phyloP scores from a whole-genome alignment of 192 early-diverging fungal genomes.

The Rhizophagus sp. region DNA sequence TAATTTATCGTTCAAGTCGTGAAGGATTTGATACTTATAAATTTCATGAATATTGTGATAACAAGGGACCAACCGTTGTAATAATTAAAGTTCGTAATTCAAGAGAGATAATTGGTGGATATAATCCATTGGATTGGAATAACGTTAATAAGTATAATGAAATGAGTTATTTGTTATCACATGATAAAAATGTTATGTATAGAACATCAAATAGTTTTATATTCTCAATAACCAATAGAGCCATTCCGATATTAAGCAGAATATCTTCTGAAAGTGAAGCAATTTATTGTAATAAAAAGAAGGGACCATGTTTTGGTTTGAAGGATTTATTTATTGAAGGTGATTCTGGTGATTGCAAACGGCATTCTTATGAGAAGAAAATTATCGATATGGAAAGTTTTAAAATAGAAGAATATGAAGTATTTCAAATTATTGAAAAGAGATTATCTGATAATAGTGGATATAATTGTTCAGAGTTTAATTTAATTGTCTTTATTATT shows the following conservation, averaged over 20 bases:
- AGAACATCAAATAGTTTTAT: not conserved
- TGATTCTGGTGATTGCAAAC: not conserved
- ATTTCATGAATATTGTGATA: not conserved
- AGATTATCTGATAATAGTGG: too few species aligned
- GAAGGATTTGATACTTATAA: not conserved
- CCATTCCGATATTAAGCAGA: not conserved
- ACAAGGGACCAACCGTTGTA: not conserved
- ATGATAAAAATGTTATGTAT: not conserved
- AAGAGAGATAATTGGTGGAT: not conserved
- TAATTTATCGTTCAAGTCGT: not conserved
- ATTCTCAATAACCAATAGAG: not conserved
- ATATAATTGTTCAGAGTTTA: too few species aligned
- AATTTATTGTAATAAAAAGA: not conserved
- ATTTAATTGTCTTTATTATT: too few species aligned
- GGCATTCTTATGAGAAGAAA: not conserved
- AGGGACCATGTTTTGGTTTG: slow-evolving; percentile 1
- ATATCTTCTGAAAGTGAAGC: not conserved
- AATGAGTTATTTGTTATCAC: not conserved
- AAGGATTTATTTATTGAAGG: not conserved
- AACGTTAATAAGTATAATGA: not conserved
- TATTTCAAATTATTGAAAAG: slow-evolving; percentile 2
- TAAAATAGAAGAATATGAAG: slow-evolving; percentile 10
- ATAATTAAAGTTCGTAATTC: not conserved
- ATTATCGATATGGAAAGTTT: not conserved
- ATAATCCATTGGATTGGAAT: not conserved